These are phyloP conservation scores for Corchorus capsularis DNA, from an alignment of 345 rosid genomes.

Conservation along the genomic window DNA sequence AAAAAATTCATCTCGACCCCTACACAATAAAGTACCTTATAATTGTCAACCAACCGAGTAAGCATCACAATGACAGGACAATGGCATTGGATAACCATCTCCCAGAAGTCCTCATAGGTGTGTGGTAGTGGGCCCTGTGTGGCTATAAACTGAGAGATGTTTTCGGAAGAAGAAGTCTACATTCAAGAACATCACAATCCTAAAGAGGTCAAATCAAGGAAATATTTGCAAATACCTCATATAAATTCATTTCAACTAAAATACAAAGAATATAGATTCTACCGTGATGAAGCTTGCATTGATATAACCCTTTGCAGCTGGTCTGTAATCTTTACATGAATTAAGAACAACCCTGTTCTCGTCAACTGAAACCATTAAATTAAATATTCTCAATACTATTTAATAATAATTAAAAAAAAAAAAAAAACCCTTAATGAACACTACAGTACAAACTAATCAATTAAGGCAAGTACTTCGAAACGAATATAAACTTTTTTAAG, in stretches of 20 bases:
- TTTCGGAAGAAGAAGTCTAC: conserved; percentile 68
- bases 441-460: neutral
- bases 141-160: conserved; percentile 75
- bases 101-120: conserved; percentile 94
- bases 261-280: neutral
- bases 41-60: conserved; percentile 75
- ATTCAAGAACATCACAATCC: conserved; percentile 19
- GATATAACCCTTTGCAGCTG: conserved; percentile 71
- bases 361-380: conserved; percentile 55
- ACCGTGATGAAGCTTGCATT: conserved; percentile 88
- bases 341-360: conserved; percentile 66
- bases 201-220: neutral
- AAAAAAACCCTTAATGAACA: neutral
- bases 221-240: neutral
- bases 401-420: neutral
- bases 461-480: neutral
- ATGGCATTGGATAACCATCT: conserved; percentile 76
- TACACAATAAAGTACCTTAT: conserved; percentile 43
- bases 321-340: conserved; percentile 63
- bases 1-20: conserved; percentile 14
- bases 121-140: conserved; percentile 84
- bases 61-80: conserved; percentile 90
- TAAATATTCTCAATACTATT: neutral
- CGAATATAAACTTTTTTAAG: conserved; percentile 10
- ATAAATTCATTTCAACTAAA: neutral